Base-by-base conservation (phyloP, 257 asterid genomes). In the Gentiana macrophylla region DNA sequence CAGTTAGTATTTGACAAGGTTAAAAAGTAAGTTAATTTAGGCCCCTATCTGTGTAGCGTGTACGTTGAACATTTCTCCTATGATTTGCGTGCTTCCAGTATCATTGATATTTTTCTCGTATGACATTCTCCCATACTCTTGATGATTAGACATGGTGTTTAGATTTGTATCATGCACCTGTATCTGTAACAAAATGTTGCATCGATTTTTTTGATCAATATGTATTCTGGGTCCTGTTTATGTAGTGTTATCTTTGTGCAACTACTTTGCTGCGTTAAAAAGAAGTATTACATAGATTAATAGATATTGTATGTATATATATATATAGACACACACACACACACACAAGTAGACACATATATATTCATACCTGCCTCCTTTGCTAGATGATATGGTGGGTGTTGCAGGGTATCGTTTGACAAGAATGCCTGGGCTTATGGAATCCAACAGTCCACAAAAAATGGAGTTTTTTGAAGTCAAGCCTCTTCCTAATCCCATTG, bases 401-500 rank as follows among this genome's bases (percentile, higher is more conserved):
- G 13, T 32, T 13, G 32, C 36, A 13, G n/a, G 13, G 52, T 57
- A 46, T 45, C 49, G 62, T 55, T 61, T 38, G 62, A 51, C 50
- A 47, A 61, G 62, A 55, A 56, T 32, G 36, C 51, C 61, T 4
- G 38, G 6, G 43, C 54, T 61, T 62, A 59, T 56, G 64, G 56
- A 36, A 62, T 4, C 15, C 2, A 69, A 56, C 61, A 59, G 38
- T 55, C 54, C 71, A 56, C 62, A 60, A 46, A 52, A 62, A 62
- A 74, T 64, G 65, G 70, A 45, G 59, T 15, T 52, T 57, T 45
- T 15, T 35, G 73, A 66, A 53, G 65, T 53, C 72, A 68, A 66
- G 65, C 60, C 73, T 10, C 74, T 58, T 67, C 68, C 63, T 71
- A 79, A 56, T 64, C 86, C 84, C 61, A 83, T 77, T 61, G 86